These are phyloP conservation scores for Cornus suecica DNA, from an alignment of 148 eudicot genomes.

Conservation along the genomic window DNA sequence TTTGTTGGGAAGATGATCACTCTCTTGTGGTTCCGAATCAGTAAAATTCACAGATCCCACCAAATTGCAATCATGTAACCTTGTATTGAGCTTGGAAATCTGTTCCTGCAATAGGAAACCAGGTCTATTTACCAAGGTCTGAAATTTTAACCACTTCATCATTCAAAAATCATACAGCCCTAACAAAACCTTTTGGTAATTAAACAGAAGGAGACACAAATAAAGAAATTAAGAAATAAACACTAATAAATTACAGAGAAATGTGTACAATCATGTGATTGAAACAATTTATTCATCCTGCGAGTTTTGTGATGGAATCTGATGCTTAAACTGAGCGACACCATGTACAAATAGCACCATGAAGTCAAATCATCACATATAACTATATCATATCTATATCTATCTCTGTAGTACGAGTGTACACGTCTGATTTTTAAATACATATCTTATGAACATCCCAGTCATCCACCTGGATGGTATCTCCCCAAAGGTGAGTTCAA, in stretches of 20 bases:
- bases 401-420: neutral
- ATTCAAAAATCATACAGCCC: neutral
- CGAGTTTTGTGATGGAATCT: neutral
- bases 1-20: slow-evolving; percentile 17
- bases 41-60: slow-evolving; percentile 22
- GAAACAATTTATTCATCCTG: neutral
- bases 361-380: neutral
- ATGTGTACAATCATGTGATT: neutral
- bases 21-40: slow-evolving; percentile 11
- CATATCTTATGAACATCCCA: too few relatives aligned
- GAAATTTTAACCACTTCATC: neutral
- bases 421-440: neutral
- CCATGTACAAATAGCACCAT: neutral
- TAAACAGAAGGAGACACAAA: neutral
- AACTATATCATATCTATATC: too few relatives aligned
- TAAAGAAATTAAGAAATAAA: neutral
- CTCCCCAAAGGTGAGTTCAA: too few relatives aligned
- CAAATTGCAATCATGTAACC: slow-evolving; percentile 31
- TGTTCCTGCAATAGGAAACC: slow-evolving; percentile 30
- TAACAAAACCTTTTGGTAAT: neutral
- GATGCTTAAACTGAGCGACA: neutral
- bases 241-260: too few relatives aligned
- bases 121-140: neutral
- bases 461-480: too few relatives aligned
- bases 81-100: slow-evolving; percentile 29